Percentiles rank a stretch among this genome's conserved stretches.
Conservation (phyloP, 192 early-diverging fungal species). For the Coemansia sp. region DNA sequence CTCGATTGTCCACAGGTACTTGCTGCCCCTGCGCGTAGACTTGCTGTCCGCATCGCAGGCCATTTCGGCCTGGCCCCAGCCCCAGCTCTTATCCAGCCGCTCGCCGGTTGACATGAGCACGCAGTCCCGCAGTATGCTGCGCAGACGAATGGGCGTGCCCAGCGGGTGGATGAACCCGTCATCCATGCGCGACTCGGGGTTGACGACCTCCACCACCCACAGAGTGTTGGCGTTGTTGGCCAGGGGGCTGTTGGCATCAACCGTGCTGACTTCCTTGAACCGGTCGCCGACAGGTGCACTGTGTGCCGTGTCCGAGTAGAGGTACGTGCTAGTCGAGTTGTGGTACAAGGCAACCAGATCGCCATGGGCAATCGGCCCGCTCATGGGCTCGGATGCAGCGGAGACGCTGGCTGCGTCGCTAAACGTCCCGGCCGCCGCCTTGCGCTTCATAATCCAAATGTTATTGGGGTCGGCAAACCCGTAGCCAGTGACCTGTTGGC, state of each 20-base stretch:
- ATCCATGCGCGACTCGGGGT: constrained; percentile 46
- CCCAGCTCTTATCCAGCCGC: constrained; percentile 81
- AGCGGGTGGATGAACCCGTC: constrained; percentile 52
- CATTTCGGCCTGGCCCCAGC: constrained; percentile 86
- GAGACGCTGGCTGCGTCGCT: not conserved
- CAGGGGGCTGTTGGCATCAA: not conserved
- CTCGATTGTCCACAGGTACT: constrained; percentile 88
- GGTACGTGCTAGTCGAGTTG: constrained; percentile 51
- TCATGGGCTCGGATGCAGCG: constrained; percentile 15
- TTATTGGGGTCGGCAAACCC: constrained; percentile 86
- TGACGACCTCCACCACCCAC: constrained; percentile 80
- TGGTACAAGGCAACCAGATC: constrained; percentile 71
- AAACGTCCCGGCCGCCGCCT: constrained; percentile 19
- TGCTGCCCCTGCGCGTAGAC: not conserved
- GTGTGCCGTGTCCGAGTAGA: constrained; percentile 57
- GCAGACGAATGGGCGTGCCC: constrained; percentile 61
- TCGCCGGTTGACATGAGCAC: constrained; percentile 69
- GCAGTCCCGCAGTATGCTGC: constrained; percentile 64
- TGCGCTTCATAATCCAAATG: constrained; percentile 55
- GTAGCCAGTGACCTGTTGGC: constrained; percentile 79
- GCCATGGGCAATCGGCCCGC: constrained; percentile 59
- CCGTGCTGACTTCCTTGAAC: constrained; percentile 59
- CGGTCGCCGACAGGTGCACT: constrained; percentile 59
- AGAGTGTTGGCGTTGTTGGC: constrained; percentile 60
- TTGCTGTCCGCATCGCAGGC: constrained; percentile 59